These are phyloP conservation scores for Rhypophila decipiens DNA, from an alignment of 495 filamentous ascomycete species.

Conservation along the genomic window DNA sequence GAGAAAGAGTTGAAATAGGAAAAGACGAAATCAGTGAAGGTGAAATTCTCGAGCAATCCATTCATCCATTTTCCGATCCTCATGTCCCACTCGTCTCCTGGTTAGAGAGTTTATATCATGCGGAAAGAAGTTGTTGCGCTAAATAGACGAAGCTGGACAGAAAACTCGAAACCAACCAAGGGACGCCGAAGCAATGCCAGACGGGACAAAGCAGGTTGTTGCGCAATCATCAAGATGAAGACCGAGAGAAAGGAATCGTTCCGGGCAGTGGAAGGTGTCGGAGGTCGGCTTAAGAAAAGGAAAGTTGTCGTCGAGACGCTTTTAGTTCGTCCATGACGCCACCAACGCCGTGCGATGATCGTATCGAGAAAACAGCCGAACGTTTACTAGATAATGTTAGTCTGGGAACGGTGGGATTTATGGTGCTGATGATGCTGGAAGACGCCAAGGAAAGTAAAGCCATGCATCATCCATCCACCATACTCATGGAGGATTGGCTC, in stretches of 20 bases:
- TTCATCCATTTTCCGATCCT: background rate
- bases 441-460: too few species aligned
- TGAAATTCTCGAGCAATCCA: background rate
- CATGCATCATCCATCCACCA: too few species aligned
- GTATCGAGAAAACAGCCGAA: background rate
- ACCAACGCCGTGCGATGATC: background rate
- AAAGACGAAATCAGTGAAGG: background rate
- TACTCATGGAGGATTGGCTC: too few species aligned
- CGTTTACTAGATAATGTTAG: too few species aligned
- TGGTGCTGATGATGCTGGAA: too few species aligned
- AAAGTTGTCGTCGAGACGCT: background rate
- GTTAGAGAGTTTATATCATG: background rate
- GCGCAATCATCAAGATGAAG: slow-evolving; percentile 5
- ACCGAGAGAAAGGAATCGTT: slow-evolving; percentile 4
- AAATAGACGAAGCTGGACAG: slow-evolving; percentile 3
- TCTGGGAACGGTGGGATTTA: too few species aligned
- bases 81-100: background rate
- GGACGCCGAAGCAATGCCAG: slow-evolving; percentile 16
- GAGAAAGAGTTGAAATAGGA: too few species aligned
- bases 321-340: background rate
- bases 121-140: background rate
- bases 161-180: slow-evolving; percentile 7
- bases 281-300: background rate
- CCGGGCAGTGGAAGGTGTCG: background rate
- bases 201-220: slow-evolving; percentile 7